phyloP scores from a whole-genome alignment of 2,329 filamentous ascomycete species.

The Sporothrix inflata region DNA sequence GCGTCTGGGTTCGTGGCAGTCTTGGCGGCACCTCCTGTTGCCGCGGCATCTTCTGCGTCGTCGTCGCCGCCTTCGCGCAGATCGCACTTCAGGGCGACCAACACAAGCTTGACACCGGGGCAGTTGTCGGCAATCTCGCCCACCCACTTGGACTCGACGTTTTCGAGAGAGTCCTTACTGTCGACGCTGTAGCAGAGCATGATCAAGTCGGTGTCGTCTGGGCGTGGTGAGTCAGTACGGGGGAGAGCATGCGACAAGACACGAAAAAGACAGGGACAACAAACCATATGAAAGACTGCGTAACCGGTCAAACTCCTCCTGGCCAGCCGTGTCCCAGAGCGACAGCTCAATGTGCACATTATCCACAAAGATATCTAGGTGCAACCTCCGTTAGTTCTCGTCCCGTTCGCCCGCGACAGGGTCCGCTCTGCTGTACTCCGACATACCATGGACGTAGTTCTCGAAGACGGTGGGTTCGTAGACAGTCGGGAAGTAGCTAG shows the following conservation, averaged over 20 bases:
- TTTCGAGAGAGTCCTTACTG: constrained; percentile 93
- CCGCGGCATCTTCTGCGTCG: constrained; percentile 65
- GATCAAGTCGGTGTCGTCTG: constrained; percentile 89
- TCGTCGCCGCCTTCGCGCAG: constrained; percentile 77
- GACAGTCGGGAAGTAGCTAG: constrained; percentile 92
- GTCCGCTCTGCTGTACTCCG: neutral
- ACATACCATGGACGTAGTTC: constrained; percentile 94
- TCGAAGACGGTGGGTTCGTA: constrained; percentile 99
- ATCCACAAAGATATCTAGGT: constrained; percentile 88
- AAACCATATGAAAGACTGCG: constrained; percentile 89
- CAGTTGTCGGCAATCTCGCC: constrained; percentile 98
- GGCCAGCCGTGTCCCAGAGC: constrained; percentile 96
- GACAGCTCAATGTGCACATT: constrained; percentile 96
- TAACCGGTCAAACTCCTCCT: constrained; percentile 97
- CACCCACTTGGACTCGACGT: constrained; percentile 98
- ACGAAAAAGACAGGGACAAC: neutral
- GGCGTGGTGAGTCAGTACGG: neutral
- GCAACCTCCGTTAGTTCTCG: constrained; percentile 42
- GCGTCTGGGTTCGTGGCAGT: constrained; percentile 33
- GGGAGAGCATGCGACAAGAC: constrained; percentile 27
- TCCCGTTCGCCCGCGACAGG: neutral
- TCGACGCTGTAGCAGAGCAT: constrained; percentile 99
- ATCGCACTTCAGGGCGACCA: constrained; percentile 97
- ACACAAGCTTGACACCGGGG: constrained; percentile 88
- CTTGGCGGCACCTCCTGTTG: constrained; percentile 37